Evolutionary conservation across 495 filamentous ascomycete species (phyloP).

Genomic region (Diplogelasinospora grovesii): DNA sequence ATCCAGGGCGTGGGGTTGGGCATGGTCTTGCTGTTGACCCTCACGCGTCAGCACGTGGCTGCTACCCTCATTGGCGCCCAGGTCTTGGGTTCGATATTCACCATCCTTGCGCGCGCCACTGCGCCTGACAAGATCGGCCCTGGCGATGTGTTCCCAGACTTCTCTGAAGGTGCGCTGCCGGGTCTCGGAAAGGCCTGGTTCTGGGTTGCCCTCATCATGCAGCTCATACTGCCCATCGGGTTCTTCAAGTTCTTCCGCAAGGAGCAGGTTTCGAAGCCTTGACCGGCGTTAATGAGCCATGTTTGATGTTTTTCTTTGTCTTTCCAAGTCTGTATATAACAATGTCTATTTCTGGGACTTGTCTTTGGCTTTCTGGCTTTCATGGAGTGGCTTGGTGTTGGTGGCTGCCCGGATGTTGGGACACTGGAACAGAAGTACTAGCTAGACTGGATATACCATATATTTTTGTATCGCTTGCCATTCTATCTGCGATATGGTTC

Average conservation of each 20-base stretch:
- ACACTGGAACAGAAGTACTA: no score
- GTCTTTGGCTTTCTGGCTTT: no score
- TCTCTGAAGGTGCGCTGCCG: slow-evolving; percentile 24
- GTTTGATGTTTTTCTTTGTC: no score
- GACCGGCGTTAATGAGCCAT: no score
- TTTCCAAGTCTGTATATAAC: background rate
- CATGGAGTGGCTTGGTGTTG: no score
- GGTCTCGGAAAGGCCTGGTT: slow-evolving; percentile 52
- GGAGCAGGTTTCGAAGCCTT: slow-evolving; percentile 64
- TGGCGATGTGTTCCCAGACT: slow-evolving; percentile 54
- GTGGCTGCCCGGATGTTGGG: no score
- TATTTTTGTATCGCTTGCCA: no score
- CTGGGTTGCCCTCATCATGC: slow-evolving; percentile 55
- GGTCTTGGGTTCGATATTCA: slow-evolving; percentile 40
- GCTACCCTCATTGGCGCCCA: slow-evolving; percentile 51
- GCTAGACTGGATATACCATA: no score
- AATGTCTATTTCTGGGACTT: no score
- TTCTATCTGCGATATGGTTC: no score
- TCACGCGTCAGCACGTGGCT: slow-evolving; percentile 53
- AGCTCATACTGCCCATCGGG: slow-evolving; percentile 57
- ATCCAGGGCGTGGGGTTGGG: slow-evolving; percentile 53
- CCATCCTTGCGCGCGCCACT: slow-evolving; percentile 31
- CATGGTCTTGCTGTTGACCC: slow-evolving; percentile 55
- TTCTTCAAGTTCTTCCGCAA: slow-evolving; percentile 55
- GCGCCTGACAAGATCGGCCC: slow-evolving; percentile 52